phyloP scores from a whole-genome alignment of 2,329 filamentous ascomycete species.

The Phialocephala sp. region DNA sequence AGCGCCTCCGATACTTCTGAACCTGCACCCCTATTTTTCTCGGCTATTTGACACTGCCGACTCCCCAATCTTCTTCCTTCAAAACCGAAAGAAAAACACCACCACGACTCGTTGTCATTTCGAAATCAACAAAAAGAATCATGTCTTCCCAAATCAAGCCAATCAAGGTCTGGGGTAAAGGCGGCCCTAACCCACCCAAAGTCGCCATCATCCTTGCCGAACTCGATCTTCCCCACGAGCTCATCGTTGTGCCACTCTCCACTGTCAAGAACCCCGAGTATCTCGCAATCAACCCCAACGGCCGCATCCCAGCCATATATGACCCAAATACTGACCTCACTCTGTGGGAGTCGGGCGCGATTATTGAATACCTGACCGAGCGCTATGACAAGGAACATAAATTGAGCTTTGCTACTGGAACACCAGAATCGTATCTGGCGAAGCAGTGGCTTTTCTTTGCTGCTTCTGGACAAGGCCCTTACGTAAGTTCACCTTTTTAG shows the following conservation, averaged over 20 bases:
- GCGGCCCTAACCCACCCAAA: conserved; percentile 42
- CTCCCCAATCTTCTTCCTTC: background rate
- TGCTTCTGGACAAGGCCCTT: conserved; percentile 47
- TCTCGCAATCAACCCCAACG: conserved; percentile 42
- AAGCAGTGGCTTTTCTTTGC: conserved; percentile 50
- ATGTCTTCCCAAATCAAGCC: conserved; percentile 23
- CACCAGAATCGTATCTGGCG: conserved; percentile 41
- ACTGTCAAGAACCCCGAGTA: conserved; percentile 49
- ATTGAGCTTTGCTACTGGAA: conserved; percentile 42
- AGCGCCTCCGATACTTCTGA: background rate
- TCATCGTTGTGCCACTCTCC: conserved; percentile 43
- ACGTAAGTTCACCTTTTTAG: conserved; percentile 24
- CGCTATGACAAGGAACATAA: conserved; percentile 49
- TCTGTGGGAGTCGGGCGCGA: conserved; percentile 53
- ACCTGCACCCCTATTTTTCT: background rate
- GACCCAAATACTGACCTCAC: conserved; percentile 50
- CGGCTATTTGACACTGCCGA: background rate
- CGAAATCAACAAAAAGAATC: background rate
- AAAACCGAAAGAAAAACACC: background rate
- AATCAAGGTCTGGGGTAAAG: conserved; percentile 26
- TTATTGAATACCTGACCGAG: conserved; percentile 49
- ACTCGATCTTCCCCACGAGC: conserved; percentile 49
- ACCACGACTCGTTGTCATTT: background rate
- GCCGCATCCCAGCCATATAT: conserved; percentile 42
- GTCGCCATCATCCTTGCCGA: conserved; percentile 52